Evolutionary conservation across 2,329 filamentous ascomycete species (phyloP).

Genomic region (Monilinia fructicola): DNA sequence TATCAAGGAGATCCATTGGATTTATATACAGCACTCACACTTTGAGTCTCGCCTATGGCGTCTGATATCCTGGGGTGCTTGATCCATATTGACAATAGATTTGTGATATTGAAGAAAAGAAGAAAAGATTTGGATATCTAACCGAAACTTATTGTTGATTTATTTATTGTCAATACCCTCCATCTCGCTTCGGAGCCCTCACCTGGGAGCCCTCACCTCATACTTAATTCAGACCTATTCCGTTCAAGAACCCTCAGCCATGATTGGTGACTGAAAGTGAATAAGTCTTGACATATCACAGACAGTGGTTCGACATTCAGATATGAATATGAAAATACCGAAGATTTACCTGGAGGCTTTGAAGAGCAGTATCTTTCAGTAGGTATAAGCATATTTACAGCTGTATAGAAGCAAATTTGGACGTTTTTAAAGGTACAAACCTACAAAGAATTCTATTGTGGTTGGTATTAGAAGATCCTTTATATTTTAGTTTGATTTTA

Average conservation of each 20-base stretch:
- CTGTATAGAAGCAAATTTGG: neutral
- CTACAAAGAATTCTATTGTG: neutral
- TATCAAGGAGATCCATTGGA: neutral
- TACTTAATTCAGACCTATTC: neutral
- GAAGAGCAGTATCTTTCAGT: neutral
- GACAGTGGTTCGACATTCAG: neutral
- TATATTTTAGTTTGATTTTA: neutral
- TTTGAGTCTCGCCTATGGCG: neutral
- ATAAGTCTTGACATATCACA: neutral
- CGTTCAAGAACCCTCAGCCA: neutral
- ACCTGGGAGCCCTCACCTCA: neutral
- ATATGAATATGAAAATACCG: neutral
- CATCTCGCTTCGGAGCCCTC: neutral
- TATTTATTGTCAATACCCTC: neutral
- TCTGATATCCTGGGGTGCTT: conserved; percentile 2
- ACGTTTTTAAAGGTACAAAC: neutral
- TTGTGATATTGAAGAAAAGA: neutral
- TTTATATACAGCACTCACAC: neutral
- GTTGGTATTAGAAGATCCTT: neutral
- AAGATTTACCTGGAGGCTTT: neutral
- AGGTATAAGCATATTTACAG: neutral
- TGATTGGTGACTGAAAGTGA: conserved; percentile 4
- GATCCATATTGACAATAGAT: conserved; percentile 1
- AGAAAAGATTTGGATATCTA: neutral
- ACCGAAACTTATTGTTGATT: neutral